phyloP scores from a whole-genome alignment of 441 rosid genomes.

The Euphorbia celastroides region DNA sequence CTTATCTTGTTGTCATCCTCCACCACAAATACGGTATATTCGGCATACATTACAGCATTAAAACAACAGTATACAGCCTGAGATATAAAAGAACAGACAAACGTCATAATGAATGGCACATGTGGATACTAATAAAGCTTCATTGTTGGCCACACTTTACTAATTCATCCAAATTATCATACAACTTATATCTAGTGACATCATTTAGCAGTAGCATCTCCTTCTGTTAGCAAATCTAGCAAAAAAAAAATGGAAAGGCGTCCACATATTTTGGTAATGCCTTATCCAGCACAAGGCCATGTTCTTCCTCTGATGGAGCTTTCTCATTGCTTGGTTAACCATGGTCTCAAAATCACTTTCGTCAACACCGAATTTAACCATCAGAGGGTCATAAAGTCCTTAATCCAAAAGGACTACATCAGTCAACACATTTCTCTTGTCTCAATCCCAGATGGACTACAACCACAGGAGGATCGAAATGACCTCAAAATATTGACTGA shows the following conservation, averaged over 20 bases:
- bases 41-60: too few species aligned
- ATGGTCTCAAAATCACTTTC: constrained; percentile 11
- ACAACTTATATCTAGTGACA: not conserved
- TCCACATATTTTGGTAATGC: not conserved
- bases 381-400: constrained; percentile 1
- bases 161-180: not conserved
- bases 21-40: too few species aligned
- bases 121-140: not conserved
- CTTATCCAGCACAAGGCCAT: constrained; percentile 13
- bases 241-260: not conserved
- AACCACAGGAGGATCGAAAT: constrained; percentile 25
- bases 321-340: constrained; percentile 3
- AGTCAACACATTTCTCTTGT: constrained; percentile 5
- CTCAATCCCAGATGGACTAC: constrained; percentile 30
- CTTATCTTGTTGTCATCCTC: too few species aligned
- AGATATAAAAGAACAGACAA: not conserved
- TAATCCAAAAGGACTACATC: not conserved
- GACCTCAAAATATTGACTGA: constrained; percentile 19
- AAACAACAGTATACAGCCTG: too few species aligned
- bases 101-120: not conserved
- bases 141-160: not conserved
- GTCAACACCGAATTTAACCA: constrained; percentile 6
- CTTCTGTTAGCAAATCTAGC: too few species aligned
- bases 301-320: constrained; percentile 12
- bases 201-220: too few species aligned